A percentile compares a stretch with the other conserved stretches of the same genome.
Conservation (phyloP, 495 filamentous ascomycete species). For the Pyronema omphalodes region DNA sequence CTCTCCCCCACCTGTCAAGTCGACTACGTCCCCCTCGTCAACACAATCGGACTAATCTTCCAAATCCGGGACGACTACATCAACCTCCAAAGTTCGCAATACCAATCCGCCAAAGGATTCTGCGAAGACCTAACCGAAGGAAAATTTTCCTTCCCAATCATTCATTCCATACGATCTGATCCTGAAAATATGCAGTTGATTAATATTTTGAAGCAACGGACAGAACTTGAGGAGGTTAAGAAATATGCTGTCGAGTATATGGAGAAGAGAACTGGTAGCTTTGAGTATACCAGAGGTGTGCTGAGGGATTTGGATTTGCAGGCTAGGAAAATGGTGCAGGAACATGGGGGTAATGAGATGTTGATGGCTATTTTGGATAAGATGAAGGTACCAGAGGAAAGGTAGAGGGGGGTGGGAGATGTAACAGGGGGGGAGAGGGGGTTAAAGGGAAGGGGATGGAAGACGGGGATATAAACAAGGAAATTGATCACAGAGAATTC, state of each 20-base stretch:
- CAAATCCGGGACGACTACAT: slow-evolving; percentile 95
- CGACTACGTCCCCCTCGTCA: slow-evolving; percentile 72
- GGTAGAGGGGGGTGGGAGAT: slow-evolving; percentile 1
- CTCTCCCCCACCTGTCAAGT: slow-evolving; percentile 32
- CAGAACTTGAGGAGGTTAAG: slow-evolving; percentile 73
- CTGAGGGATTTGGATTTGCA: slow-evolving; percentile 45
- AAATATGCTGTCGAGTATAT: slow-evolving; percentile 81
- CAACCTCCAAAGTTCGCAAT: slow-evolving; percentile 56
- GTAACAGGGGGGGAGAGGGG: too few relatives aligned
- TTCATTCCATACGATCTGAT: slow-evolving; percentile 76
- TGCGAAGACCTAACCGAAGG: slow-evolving; percentile 96
- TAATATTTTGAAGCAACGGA: slow-evolving; percentile 83
- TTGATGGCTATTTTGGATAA: slow-evolving; percentile 14
- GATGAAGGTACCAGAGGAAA: slow-evolving; percentile 11
- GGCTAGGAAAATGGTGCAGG: slow-evolving; percentile 47
- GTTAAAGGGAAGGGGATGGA: too few relatives aligned
- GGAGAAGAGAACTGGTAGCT: slow-evolving; percentile 73
- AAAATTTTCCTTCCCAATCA: slow-evolving; percentile 95
- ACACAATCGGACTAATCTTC: slow-evolving; percentile 80
- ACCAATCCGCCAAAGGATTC: slow-evolving; percentile 78
- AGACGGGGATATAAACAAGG: too few relatives aligned
- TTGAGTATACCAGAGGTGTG: slow-evolving; percentile 63
- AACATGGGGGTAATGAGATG: slow-evolving; percentile 35
- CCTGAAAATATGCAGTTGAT: slow-evolving; percentile 64
- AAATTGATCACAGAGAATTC: too few relatives aligned